phyloP scores from a whole-genome alignment of 2,329 filamentous ascomycete genomes.

The Xylaria sp. region DNA sequence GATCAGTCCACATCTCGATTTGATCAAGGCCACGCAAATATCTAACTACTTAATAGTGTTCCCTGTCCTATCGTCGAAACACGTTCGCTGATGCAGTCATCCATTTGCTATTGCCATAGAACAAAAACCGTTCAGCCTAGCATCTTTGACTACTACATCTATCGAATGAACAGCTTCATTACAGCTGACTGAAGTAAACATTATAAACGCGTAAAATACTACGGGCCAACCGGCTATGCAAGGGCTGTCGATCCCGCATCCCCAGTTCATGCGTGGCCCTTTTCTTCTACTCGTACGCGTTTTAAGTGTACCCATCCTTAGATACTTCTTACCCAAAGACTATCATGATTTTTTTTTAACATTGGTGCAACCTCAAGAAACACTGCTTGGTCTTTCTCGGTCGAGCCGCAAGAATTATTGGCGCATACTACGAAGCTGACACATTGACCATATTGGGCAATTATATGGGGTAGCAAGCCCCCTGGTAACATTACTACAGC shows the following conservation, averaged over 20 bases:
- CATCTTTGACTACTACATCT: background rate
- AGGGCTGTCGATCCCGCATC: constrained; percentile 11
- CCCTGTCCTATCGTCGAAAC: background rate
- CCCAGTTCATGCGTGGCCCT: constrained; percentile 13
- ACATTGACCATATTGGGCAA: background rate
- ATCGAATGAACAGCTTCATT: background rate
- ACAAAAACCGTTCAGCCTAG: background rate
- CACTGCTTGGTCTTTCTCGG: background rate
- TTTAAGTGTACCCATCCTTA: background rate
- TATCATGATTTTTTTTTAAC: background rate
- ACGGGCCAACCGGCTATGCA: background rate
- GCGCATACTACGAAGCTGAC: background rate
- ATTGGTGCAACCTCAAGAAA: background rate
- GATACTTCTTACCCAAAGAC: background rate
- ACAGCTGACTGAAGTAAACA: background rate
- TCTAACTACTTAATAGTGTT: background rate
- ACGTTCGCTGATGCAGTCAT: no score
- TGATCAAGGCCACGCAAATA: background rate
- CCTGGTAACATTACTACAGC: background rate
- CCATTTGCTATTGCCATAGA: no score
- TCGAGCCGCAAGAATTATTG: background rate
- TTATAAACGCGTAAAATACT: background rate
- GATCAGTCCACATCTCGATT: background rate
- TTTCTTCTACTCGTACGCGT: constrained; percentile 11
- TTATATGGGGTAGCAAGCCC: background rate